phyloP scores from a whole-genome alignment of 768 basidiomycete genomes.

The Suillus brevipes region DNA sequence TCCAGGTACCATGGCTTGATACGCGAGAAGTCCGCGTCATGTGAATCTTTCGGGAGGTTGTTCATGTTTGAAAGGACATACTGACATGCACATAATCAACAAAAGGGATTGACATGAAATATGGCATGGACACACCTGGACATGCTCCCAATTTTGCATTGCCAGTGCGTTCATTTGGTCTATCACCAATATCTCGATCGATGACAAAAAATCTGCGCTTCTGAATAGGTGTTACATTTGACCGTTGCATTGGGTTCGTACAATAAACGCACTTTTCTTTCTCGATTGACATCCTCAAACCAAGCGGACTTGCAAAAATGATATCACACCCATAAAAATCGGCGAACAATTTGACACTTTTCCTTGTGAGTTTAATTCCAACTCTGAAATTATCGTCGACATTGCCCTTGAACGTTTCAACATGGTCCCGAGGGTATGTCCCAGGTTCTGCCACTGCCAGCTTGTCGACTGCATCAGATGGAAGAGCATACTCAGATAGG shows the following conservation, averaged over 20 bases:
- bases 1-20: slow-evolving; percentile 99
- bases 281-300: slow-evolving; percentile 87
- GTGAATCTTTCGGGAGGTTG: slow-evolving; percentile 88
- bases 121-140: slow-evolving; percentile 59
- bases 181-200: slow-evolving; percentile 86
- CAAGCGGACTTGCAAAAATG: slow-evolving; percentile 91
- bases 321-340: slow-evolving; percentile 91
- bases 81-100: slow-evolving; percentile 38
- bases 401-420: slow-evolving; percentile 95
- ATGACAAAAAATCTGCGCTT: slow-evolving; percentile 87
- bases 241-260: background rate
- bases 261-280: slow-evolving; percentile 77
- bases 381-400: slow-evolving; percentile 93
- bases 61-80: slow-evolving; percentile 86
- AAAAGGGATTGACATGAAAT: background rate
- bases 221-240: slow-evolving; percentile 38
- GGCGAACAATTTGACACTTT: slow-evolving; percentile 87
- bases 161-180: slow-evolving; percentile 91
- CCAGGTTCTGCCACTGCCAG: slow-evolving; percentile 70
- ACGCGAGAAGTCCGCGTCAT: slow-evolving; percentile 92
- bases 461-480: slow-evolving; percentile 78
- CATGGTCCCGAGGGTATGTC: slow-evolving; percentile 83
- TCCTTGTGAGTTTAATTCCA: slow-evolving; percentile 90
- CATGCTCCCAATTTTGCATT: slow-evolving; percentile 99
- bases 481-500: slow-evolving; percentile 77